phyloP scores from a whole-genome alignment of 345 rosid genomes.

The Euphorbia pulcherrima region DNA sequence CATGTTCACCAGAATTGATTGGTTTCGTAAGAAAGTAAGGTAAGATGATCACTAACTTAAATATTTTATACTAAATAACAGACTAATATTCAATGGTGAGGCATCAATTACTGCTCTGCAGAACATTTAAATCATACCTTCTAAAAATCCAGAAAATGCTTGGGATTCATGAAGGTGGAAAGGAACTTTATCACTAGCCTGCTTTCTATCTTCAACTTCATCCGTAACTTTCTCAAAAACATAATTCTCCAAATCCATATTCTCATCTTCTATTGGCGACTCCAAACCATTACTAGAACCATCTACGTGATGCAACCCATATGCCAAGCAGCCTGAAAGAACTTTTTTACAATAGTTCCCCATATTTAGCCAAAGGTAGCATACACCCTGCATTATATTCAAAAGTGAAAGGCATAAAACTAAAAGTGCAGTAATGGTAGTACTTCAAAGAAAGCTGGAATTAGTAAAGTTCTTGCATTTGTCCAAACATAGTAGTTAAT shows the following conservation, averaged over 20 bases:
- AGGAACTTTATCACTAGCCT: conserved; percentile 53
- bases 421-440: background rate
- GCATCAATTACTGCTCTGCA: conserved; percentile 12
- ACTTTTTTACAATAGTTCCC: conserved; percentile 66
- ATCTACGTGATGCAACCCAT: conserved; percentile 46
- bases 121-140: conserved; percentile 49
- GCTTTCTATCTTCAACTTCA: conserved; percentile 66
- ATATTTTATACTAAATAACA: background rate
- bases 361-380: conserved; percentile 78
- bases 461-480: background rate
- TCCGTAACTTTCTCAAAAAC: conserved; percentile 61
- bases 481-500: background rate
- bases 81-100: background rate
- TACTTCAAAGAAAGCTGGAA: background rate
- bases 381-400: conserved; percentile 58
- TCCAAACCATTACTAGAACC: conserved; percentile 51
- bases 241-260: conserved; percentile 84
- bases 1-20: background rate
- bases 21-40: background rate
- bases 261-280: conserved; percentile 57
- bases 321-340: conserved; percentile 47
- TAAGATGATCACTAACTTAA: background rate
- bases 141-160: conserved; percentile 54
- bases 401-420: conserved; percentile 9
- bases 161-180: conserved; percentile 81